A percentile compares a stretch with the other conserved stretches of the same genome.
Conservation (phyloP, 2,329 filamentous ascomycete species). For the Tolypocladium nubicola region DNA sequence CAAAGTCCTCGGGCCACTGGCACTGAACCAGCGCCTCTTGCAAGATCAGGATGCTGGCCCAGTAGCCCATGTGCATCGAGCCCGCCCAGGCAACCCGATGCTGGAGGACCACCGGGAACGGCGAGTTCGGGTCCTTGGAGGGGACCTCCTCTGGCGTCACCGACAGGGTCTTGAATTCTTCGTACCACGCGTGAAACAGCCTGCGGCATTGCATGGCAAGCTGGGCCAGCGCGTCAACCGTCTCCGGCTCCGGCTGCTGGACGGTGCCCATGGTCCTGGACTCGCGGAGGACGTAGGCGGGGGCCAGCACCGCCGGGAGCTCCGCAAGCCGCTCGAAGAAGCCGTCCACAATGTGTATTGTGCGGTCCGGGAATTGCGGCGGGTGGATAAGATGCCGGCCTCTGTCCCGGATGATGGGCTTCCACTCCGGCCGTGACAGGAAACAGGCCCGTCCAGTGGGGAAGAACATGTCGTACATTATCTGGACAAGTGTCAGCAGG, state of each 20-base stretch:
- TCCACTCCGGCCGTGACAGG: slow-evolving; percentile 24
- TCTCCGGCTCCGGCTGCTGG: slow-evolving; percentile 14
- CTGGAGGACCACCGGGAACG: slow-evolving; percentile 20
- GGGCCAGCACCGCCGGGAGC: slow-evolving; percentile 20
- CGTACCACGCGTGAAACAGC: slow-evolving; percentile 22
- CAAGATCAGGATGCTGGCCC: slow-evolving; percentile 28
- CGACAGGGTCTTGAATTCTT: slow-evolving; percentile 12
- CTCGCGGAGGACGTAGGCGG: slow-evolving; percentile 20
- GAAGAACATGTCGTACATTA: slow-evolving; percentile 27
- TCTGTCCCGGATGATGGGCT: slow-evolving; percentile 16
- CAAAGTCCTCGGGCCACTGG: slow-evolving; percentile 14
- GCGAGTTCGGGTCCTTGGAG: slow-evolving; percentile 17
- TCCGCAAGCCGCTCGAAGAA: slow-evolving; percentile 23
- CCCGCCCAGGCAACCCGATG: slow-evolving; percentile 22
- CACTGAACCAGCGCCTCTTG: slow-evolving; percentile 25
- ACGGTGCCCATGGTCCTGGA: slow-evolving; percentile 9
- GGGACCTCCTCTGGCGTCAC: slow-evolving; percentile 16
- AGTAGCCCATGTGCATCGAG: slow-evolving; percentile 23
- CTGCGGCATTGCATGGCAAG: slow-evolving; percentile 16
- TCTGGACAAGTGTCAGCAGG: slow-evolving; percentile 11
- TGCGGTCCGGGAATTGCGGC: slow-evolving; percentile 9
- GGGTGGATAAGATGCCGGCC: slow-evolving; percentile 15
- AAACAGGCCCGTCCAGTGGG: slow-evolving; percentile 23
- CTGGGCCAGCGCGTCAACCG: slow-evolving; percentile 17
- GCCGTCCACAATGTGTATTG: slow-evolving; percentile 17